A percentile compares a stretch with the other conserved stretches of the same genome.
Conservation (phyloP, 1,284 basidiomycete genomes). For the Caloboletus firmus region DNA sequence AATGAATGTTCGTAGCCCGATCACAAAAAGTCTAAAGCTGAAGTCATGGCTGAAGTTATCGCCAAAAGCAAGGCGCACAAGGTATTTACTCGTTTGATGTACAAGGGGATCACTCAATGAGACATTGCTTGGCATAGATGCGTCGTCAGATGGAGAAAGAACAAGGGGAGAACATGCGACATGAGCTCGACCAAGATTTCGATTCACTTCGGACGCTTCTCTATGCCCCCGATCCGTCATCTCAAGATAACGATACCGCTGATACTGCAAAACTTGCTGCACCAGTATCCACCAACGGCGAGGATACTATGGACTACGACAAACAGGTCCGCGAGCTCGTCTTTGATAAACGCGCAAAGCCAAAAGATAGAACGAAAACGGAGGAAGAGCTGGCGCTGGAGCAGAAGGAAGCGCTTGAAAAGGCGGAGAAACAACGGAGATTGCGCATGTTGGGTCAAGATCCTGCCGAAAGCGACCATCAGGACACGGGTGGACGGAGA, state of each 20-base stretch:
- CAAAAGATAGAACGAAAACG: conserved; percentile 95
- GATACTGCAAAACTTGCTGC: background rate
- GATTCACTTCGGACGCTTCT: conserved; percentile 81
- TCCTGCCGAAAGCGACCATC: conserved; percentile 61
- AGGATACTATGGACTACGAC: conserved; percentile 71
- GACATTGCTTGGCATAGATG: conserved; percentile 47
- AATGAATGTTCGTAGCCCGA: conserved; percentile 53
- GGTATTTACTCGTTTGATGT: conserved; percentile 42
- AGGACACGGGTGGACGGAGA: conserved; percentile 42
- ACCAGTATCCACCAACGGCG: conserved; percentile 8
- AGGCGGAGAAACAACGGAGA: conserved; percentile 78
- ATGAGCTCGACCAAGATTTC: conserved; percentile 88
- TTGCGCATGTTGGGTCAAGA: conserved; percentile 88
- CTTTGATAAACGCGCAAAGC: conserved; percentile 91
- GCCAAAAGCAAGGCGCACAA: conserved; percentile 97
- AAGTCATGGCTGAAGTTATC: conserved; percentile 98
- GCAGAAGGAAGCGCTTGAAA: conserved; percentile 84
- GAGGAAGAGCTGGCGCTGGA: conserved; percentile 92
- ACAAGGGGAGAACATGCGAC: conserved; percentile 82
- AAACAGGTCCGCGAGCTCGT: conserved; percentile 89
- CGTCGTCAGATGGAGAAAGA: conserved; percentile 88
- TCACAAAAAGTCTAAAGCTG: conserved; percentile 87
- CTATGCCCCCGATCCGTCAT: conserved; percentile 54
- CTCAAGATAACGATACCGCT: conserved; percentile 40
- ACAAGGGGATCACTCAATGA: background rate